phyloP scores from a whole-genome alignment of 139 green algal species.

The Volvox africanus region DNA sequence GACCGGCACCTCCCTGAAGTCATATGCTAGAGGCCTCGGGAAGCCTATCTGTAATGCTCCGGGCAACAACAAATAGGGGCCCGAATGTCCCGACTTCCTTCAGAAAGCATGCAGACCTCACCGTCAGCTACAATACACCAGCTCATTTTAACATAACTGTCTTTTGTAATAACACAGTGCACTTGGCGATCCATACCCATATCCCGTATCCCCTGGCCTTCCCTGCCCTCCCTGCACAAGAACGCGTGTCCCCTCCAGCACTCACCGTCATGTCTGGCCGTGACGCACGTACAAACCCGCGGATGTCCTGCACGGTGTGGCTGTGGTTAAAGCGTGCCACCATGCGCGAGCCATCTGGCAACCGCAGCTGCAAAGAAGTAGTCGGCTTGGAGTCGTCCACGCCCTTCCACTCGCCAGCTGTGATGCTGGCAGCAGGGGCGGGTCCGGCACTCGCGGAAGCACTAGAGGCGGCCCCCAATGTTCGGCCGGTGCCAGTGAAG shows the following conservation, averaged over 20 bases:
- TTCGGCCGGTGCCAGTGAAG: constrained; percentile 80
- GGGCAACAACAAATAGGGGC: too few species aligned
- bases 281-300: constrained; percentile 84
- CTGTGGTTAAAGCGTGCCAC: constrained; percentile 88
- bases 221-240: too few species aligned
- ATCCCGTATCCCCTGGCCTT: too few species aligned
- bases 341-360: constrained; percentile 85
- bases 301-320: constrained; percentile 87
- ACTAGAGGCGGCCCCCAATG: constrained; percentile 44
- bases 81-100: too few species aligned
- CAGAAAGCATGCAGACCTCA: too few species aligned
- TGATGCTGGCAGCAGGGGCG: neutral
- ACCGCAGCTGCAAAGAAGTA: constrained; percentile 90
- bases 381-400: constrained; percentile 78
- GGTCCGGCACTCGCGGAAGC: constrained; percentile 27
- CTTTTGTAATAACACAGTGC: too few species aligned
- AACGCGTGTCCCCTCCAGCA: neutral
- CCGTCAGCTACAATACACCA: too few species aligned
- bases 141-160: too few species aligned
- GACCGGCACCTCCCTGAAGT: too few species aligned
- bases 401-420: constrained; percentile 77
- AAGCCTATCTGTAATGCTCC: too few species aligned
- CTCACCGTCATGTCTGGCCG: constrained; percentile 69
- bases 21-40: too few species aligned
- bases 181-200: too few species aligned